Evolutionary conservation across 345 rosid genomes (phyloP).

Genomic region (Litchi chinensis): DNA sequence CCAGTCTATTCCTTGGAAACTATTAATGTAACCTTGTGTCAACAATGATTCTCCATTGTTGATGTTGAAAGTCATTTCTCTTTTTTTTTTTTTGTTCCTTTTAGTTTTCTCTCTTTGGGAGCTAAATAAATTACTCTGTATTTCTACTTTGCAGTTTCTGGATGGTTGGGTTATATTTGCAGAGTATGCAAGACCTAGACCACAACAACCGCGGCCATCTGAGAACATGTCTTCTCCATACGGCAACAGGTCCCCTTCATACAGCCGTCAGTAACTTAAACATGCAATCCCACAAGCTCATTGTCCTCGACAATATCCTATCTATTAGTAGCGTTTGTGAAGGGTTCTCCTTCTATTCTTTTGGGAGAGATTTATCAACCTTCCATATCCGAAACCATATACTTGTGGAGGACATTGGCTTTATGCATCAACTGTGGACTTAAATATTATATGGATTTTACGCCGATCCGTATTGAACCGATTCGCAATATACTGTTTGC

Average conservation of each 20-base stretch:
- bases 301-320: background rate
- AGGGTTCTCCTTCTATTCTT: background rate
- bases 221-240: background rate
- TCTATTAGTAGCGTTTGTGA: background rate
- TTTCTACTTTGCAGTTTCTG: slow-evolving; percentile 43
- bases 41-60: background rate
- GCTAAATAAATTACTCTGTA: background rate
- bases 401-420: background rate
- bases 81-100: background rate
- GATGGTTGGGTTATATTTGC: slow-evolving; percentile 70
- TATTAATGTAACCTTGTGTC: background rate
- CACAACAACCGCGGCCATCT: slow-evolving; percentile 19
- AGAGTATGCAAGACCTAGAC: slow-evolving; percentile 50
- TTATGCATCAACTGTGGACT: background rate
- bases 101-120: background rate
- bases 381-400: background rate
- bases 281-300: background rate
- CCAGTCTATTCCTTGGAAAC: background rate
- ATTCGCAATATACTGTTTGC: background rate
- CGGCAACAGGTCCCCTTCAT: slow-evolving; percentile 3
- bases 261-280: slow-evolving; percentile 17
- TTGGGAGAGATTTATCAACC: background rate
- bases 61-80: background rate
- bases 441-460: background rate
- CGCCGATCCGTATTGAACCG: background rate